These are phyloP conservation scores for Macrophomina phaseolina DNA, from an alignment of 2,329 filamentous ascomycete species.

Conservation along the genomic window DNA sequence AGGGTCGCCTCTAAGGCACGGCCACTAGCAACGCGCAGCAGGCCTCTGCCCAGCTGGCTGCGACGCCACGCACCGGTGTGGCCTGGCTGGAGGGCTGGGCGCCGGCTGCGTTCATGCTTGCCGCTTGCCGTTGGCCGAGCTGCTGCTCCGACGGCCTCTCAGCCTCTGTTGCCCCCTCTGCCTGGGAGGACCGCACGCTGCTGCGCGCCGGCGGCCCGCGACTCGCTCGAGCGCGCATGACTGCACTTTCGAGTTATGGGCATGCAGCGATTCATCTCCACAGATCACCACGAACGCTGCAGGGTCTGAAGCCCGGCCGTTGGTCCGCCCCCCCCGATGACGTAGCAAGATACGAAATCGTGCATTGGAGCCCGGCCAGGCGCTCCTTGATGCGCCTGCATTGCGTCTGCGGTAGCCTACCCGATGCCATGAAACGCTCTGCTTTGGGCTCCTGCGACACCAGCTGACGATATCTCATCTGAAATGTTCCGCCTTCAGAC, in stretches of 20 bases:
- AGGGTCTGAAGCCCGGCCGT: constrained; percentile 20
- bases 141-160: not conserved
- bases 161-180: not conserved
- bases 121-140: no score
- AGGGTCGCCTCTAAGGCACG: constrained; percentile 15
- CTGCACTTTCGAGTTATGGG: not conserved
- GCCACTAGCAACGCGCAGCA: constrained; percentile 21
- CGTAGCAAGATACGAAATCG: constrained; percentile 12
- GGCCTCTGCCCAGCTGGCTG: constrained; percentile 1
- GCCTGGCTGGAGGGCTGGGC: not conserved
- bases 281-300: constrained; percentile 19
- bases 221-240: constrained; percentile 12
- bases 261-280: constrained; percentile 19
- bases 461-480: constrained; percentile 14
- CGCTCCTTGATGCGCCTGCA: constrained; percentile 20
- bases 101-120: not conserved
- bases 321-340: constrained; percentile 20
- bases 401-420: constrained; percentile 22
- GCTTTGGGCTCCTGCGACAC: constrained; percentile 17
- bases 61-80: constrained; percentile 14
- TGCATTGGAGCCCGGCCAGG: constrained; percentile 11
- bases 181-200: not conserved
- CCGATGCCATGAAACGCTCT: constrained; percentile 4
- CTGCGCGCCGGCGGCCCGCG: not conserved
- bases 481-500: constrained; percentile 15